Conservation (phyloP, 2,329 filamentous ascomycete genomes). For the Aspergillus hiratsukae region DNA sequence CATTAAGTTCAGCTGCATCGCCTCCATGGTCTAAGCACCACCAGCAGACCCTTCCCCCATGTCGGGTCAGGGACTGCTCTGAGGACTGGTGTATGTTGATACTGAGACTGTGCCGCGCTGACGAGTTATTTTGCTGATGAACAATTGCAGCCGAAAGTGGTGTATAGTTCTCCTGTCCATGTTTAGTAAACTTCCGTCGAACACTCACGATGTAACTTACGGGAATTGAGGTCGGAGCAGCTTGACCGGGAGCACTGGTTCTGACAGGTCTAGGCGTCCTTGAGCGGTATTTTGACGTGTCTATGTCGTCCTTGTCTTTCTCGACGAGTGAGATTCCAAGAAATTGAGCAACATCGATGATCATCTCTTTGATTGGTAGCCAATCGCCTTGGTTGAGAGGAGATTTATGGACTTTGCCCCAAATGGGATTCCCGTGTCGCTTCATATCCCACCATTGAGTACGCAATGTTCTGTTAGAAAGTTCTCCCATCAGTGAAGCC, state of each 20-base stretch:
- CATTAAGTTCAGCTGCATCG: neutral
- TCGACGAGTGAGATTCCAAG: constrained; percentile 3
- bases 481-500: constrained; percentile 14
- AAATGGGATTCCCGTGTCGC: constrained; percentile 14
- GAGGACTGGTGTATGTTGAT: no score
- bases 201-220: neutral
- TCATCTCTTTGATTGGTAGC: constrained; percentile 10
- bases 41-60: constrained; percentile 17
- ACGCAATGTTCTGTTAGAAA: constrained; percentile 5
- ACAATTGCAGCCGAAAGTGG: neutral
- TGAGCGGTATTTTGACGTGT: constrained; percentile 3
- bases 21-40: constrained; percentile 18
- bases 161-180: neutral
- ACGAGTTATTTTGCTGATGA: neutral
- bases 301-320: constrained; percentile 11
- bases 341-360: constrained; percentile 6
- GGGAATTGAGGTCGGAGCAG: no score
- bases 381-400: constrained; percentile 15
- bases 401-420: constrained; percentile 19
- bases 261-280: neutral
- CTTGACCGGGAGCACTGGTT: neutral
- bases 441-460: constrained; percentile 23
- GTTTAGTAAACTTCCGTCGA: neutral
- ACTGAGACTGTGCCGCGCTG: neutral
- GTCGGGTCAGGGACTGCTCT: neutral